Percentiles rank a stretch among this genome's conserved stretches.
phyloP scores from a whole-genome alignment of 768 basidiomycete genomes.

The Amanita rimosa region DNA sequence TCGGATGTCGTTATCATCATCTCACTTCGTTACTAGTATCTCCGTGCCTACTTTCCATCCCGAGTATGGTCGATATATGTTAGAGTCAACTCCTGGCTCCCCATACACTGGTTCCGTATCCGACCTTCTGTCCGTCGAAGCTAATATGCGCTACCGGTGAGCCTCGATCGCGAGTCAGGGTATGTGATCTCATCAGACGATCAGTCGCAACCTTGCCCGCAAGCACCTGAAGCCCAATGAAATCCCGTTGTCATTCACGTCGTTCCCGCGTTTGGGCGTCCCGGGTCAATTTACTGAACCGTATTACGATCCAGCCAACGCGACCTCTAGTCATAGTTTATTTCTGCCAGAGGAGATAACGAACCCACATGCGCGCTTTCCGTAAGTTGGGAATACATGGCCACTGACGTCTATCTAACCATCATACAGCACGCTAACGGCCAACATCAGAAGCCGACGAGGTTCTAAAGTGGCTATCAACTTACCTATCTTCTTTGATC shows the following conservation, averaged over 20 bases:
- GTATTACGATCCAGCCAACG: constrained; percentile 59
- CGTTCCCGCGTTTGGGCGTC: constrained; percentile 88
- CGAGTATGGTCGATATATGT: constrained; percentile 98
- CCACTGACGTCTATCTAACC: constrained; percentile 5
- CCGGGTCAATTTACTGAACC: constrained; percentile 91
- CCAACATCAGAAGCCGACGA: constrained; percentile 85
- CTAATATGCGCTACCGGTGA: constrained; percentile 90
- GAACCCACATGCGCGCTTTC: constrained; percentile 95
- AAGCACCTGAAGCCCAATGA: constrained; percentile 79
- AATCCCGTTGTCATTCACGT: constrained; percentile 85
- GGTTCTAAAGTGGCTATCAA: constrained; percentile 95
- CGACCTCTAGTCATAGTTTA: constrained; percentile 82
- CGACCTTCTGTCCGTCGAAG: constrained; percentile 83
- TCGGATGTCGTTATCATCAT: not conserved
- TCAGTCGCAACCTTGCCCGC: constrained; percentile 74
- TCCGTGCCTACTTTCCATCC: constrained; percentile 90
- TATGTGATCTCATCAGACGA: not conserved
- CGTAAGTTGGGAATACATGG: constrained; percentile 46
- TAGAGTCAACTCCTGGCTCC: constrained; percentile 93
- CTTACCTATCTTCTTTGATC: constrained; percentile 85
- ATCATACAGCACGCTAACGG: constrained; percentile 75
- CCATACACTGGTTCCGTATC: constrained; percentile 85
- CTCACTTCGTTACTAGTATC: constrained; percentile 27
- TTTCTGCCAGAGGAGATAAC: constrained; percentile 95
- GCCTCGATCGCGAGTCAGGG: constrained; percentile 8